A percentile compares a stretch with the other conserved stretches of the same genome.
Evolutionary conservation across 257 asterid genomes (phyloP).

Genomic region (Petunia axillaris): DNA sequence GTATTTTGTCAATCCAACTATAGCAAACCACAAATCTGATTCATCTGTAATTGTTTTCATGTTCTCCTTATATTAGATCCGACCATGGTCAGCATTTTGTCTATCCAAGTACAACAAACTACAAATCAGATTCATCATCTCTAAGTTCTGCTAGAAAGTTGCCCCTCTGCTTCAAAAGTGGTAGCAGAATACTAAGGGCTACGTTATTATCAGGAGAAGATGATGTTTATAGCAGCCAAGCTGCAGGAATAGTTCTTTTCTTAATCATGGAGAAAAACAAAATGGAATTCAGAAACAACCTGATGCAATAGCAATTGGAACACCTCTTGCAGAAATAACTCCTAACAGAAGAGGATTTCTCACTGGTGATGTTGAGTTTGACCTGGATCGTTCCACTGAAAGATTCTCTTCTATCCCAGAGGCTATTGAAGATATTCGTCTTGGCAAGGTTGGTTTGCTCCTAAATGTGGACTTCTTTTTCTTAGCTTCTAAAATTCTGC

Average conservation of each 20-base stretch:
- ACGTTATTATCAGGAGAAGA: conserved; percentile 60
- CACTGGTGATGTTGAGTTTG: conserved; percentile 59
- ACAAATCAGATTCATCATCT: conserved; percentile 3
- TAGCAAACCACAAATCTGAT: conserved; percentile 15
- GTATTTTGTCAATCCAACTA: neutral
- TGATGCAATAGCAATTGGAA: conserved; percentile 56
- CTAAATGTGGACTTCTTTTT: neutral
- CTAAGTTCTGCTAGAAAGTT: conserved; percentile 21
- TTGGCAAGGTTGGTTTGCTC: conserved; percentile 70
- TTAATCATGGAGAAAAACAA: conserved; percentile 2
- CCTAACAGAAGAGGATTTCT: conserved; percentile 62
- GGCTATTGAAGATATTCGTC: conserved; percentile 85
- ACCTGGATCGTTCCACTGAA: conserved; percentile 66
- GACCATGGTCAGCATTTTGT: neutral
- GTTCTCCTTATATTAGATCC: conserved; percentile 11
- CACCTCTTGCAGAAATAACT: conserved; percentile 64
- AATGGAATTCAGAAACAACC: conserved; percentile 56
- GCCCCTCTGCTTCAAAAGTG: conserved; percentile 14
- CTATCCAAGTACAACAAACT: conserved; percentile 14
- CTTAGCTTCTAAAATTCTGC: neutral
- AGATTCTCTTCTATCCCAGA: conserved; percentile 79
- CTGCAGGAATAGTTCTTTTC: neutral
- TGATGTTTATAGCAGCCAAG: conserved; percentile 29
- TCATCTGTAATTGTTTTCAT: neutral
- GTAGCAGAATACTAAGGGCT: conserved; percentile 24